phyloP scores from a whole-genome alignment of 164 flowering plant genomes.

The Akebia trifoliata region DNA sequence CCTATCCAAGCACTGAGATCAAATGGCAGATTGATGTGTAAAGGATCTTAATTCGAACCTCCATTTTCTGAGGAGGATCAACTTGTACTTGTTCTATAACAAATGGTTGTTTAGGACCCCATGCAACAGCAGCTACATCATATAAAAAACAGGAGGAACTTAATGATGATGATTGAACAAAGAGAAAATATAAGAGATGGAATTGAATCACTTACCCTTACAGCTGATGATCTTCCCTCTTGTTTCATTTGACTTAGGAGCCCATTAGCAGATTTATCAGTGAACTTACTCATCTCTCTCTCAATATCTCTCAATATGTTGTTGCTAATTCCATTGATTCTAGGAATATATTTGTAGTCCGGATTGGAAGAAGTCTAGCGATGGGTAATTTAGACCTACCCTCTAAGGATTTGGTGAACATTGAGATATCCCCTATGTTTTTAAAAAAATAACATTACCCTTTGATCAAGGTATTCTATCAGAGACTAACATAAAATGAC shows the following conservation, averaged over 20 bases:
- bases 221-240: conserved; percentile 46
- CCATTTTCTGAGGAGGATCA: conserved; percentile 61
- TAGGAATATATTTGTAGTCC: too few species aligned
- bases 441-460: too few species aligned
- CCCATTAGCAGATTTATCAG: conserved; percentile 5
- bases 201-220: conserved; percentile 30
- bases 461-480: too few species aligned
- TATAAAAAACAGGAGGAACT: background rate
- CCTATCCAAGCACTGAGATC: conserved; percentile 71
- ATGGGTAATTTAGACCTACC: too few species aligned
- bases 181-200: background rate
- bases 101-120: conserved; percentile 46
- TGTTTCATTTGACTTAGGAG: conserved; percentile 16
- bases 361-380: too few species aligned
- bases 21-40: conserved; percentile 69
- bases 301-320: background rate
- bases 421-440: too few species aligned
- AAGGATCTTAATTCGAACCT: conserved; percentile 56
- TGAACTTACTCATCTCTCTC: conserved; percentile 13
- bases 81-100: conserved; percentile 53
- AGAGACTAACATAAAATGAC: too few species aligned
- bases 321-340: too few species aligned
- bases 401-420: too few species aligned
- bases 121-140: conserved; percentile 50
- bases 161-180: background rate